Percentiles rank a stretch among this genome's conserved stretches.
Evolutionary conservation across 2,329 filamentous ascomycete species (phyloP).

Genomic region (Fusarium sp.): DNA sequence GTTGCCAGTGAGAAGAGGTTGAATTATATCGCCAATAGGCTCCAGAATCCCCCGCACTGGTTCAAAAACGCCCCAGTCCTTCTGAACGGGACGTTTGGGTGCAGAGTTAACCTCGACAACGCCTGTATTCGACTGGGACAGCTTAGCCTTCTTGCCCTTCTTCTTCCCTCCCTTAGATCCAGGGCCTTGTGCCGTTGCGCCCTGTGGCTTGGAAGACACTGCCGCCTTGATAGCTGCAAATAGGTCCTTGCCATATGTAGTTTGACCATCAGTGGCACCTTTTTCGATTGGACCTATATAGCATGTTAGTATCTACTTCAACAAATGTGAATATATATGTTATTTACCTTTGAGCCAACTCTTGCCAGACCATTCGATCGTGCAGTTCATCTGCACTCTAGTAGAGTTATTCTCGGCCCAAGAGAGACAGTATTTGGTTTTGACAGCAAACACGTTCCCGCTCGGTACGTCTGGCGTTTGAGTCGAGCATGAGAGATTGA

Average conservation of each 20-base stretch:
- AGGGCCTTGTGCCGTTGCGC: constrained; percentile 59
- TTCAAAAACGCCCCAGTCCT: constrained; percentile 84
- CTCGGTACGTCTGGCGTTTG: constrained; percentile 95
- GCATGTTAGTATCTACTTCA: constrained; percentile 46
- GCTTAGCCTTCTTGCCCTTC: constrained; percentile 66
- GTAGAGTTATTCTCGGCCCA: constrained; percentile 92
- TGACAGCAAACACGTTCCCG: constrained; percentile 89
- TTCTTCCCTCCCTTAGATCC: constrained; percentile 67
- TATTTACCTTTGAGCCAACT: constrained; percentile 92
- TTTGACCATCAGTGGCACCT: constrained; percentile 90
- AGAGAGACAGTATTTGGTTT: constrained; percentile 93
- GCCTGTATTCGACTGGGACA: constrained; percentile 58
- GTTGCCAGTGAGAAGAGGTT: constrained; percentile 79
- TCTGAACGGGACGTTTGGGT: constrained; percentile 57
- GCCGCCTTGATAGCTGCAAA: constrained; percentile 78
- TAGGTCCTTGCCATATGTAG: constrained; percentile 83
- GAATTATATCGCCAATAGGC: constrained; percentile 75
- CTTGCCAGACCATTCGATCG: constrained; percentile 96
- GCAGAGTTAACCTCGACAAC: constrained; percentile 54
- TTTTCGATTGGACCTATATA: constrained; percentile 89
- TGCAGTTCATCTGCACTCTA: constrained; percentile 86
- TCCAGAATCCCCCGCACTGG: constrained; percentile 77
- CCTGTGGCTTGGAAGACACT: constrained; percentile 72
- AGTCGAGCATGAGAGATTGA: constrained; percentile 84
- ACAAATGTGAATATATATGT: neutral